Base-by-base conservation (phyloP, 2,329 filamentous ascomycete species). In the Pyricularia sp. region DNA sequence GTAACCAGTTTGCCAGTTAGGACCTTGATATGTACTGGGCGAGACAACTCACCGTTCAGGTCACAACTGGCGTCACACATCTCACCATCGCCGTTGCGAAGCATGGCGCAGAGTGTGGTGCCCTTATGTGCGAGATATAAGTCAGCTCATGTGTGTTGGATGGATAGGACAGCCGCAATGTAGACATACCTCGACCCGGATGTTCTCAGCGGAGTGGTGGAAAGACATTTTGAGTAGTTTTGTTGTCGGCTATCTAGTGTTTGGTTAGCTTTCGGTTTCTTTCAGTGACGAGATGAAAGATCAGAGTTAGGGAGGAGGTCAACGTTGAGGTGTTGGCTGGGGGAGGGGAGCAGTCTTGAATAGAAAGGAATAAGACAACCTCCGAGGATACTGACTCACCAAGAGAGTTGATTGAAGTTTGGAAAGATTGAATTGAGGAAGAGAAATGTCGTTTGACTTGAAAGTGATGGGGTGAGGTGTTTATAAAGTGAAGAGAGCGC, bases 201-300 rank as follows among this genome's bases (percentile, higher is more conserved):
- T 64, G 63, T 60, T 24, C 22, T 30, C 4, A 30, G 63, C 55
- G 55, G 63, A 64, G n/a, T 0, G 4, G 16, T 64, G 63, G 63
- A 64, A 64, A 60, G 63, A 64, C 63, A 64, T 64, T 24, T 44
- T 64, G 63, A n/a, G 5, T 60, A 26, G 9, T 28, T 12, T 28
- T 28, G 12, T 62, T 40, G 28, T 30, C 33, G 35, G 35, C 16
- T 33, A 19, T 24, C 55, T 19, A 28, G 9, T 24, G 3, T 55
- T 4, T 31, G 4, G 40, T 63, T 30, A 63, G 62, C n/a, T 22
- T 31, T 8, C 8, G 13, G 10, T 16, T 59, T 10, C 2, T 59
- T n/a, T 19, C 5, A 9, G 7, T 49, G 40, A 8, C 8, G 24
- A 28, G 5, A 26, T 7, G 24, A 26, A 19, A 59, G 24, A 5